Evolutionary conservation across 495 filamentous ascomycete species (phyloP).

Genomic region (Neurospora discreta): DNA sequence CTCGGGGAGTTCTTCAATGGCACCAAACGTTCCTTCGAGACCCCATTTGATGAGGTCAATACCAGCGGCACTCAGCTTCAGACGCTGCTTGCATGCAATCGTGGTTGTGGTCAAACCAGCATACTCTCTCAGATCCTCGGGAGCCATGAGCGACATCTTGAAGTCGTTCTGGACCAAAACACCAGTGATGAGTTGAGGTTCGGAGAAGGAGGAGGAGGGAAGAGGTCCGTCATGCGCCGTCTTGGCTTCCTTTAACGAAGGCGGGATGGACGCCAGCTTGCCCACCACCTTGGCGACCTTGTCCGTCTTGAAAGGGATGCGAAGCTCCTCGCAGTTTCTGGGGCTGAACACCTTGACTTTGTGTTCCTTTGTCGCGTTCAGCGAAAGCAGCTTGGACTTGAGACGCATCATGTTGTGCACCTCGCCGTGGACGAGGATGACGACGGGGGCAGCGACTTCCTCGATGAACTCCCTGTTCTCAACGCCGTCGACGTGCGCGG

Average conservation of each 20-base stretch:
- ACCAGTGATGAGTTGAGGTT: constrained; percentile 58
- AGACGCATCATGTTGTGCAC: constrained; percentile 97
- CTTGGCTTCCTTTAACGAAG: constrained; percentile 33
- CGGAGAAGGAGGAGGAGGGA: constrained; percentile 7
- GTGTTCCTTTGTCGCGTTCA: constrained; percentile 67
- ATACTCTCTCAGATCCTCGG: constrained; percentile 89
- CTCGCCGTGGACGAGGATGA: constrained; percentile 94
- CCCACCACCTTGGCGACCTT: constrained; percentile 95
- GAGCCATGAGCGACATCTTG: constrained; percentile 90
- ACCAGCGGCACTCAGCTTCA: constrained; percentile 77
- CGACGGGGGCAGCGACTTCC: constrained; percentile 78
- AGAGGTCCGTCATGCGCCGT: not conserved
- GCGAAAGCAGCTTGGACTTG: constrained; percentile 83
- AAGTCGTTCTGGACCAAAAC: constrained; percentile 96
- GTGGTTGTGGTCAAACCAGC: constrained; percentile 89
- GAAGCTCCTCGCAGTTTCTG: constrained; percentile 87
- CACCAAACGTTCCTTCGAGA: constrained; percentile 86
- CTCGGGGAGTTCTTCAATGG: constrained; percentile 55
- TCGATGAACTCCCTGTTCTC: constrained; percentile 95
- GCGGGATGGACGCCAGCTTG: constrained; percentile 71
- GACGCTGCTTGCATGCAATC: constrained; percentile 78
- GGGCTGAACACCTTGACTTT: constrained; percentile 89
- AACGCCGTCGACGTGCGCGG: constrained; percentile 91
- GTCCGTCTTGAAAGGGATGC: constrained; percentile 90
- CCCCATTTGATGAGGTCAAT: constrained; percentile 89